phyloP scores from a whole-genome alignment of 1,139 yeast species.

The Scheffersomyces titani region DNA sequence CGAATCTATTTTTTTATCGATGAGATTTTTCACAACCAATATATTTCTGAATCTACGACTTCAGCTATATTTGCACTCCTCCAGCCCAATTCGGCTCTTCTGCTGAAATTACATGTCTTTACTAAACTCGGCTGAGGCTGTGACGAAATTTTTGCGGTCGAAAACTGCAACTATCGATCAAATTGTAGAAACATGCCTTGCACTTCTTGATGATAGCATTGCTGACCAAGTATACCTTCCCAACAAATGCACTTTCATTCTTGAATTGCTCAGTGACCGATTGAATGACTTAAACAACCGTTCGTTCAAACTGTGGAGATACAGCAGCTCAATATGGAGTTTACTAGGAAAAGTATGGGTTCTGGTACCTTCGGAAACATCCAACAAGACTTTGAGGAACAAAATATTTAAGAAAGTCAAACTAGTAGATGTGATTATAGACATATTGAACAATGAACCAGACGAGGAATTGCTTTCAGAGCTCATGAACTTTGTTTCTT shows the following conservation, averaged over 20 bases:
- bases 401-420: conserved; percentile 36
- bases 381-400: conserved; percentile 17
- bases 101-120: conserved; percentile 14
- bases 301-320: conserved; percentile 44
- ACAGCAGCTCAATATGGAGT: conserved; percentile 45
- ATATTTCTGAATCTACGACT: neutral
- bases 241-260: conserved; percentile 55
- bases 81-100: neutral
- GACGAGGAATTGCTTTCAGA: conserved; percentile 12
- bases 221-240: conserved; percentile 55
- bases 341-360: conserved; percentile 46
- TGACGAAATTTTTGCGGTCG: conserved; percentile 66
- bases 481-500: conserved; percentile 18
- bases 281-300: conserved; percentile 46
- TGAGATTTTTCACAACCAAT: neutral
- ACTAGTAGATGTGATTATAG: conserved; percentile 24
- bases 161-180: conserved; percentile 47
- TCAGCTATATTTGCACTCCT: neutral
- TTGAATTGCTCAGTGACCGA: conserved; percentile 69
- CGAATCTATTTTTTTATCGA: neutral
- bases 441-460: conserved; percentile 10
- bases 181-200: conserved; percentile 43
- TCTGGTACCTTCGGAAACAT: conserved; percentile 17
- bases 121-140: conserved; percentile 52
- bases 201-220: conserved; percentile 36